Percentiles rank a stretch among this genome's conserved stretches.
Evolutionary conservation across 805 yeast genomes (phyloP).

Genomic region (Candida yuanshanica): DNA sequence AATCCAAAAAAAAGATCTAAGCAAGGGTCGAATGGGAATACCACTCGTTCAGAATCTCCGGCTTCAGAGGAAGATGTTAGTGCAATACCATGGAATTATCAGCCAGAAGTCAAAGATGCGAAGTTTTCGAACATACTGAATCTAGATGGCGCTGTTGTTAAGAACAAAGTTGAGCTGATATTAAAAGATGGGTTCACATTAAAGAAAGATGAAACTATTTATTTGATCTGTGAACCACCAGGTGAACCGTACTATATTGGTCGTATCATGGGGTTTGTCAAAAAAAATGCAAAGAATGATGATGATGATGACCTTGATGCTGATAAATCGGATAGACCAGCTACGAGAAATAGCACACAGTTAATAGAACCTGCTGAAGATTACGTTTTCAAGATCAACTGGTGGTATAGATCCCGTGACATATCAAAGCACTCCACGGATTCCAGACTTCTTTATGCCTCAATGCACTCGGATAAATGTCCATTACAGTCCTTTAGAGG

Average conservation of each 20-base stretch:
- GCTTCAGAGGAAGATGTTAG: constrained; percentile 5
- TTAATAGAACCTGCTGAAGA: constrained; percentile 42
- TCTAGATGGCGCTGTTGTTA: constrained; percentile 33
- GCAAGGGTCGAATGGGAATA: not conserved
- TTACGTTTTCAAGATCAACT: constrained; percentile 66
- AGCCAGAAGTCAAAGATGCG: constrained; percentile 13
- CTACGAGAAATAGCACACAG: constrained; percentile 2
- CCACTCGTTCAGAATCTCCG: constrained; percentile 10
- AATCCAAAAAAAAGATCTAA: constrained; percentile 1
- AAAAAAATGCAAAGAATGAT: constrained; percentile 26
- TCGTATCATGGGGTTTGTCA: constrained; percentile 66
- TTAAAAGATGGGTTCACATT: constrained; percentile 19
- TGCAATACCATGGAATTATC: constrained; percentile 19
- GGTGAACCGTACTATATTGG: constrained; percentile 94
- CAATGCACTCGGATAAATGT: constrained; percentile 81
- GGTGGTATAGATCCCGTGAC: constrained; percentile 89
- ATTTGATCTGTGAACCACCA: constrained; percentile 86
- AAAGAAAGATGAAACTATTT: constrained; percentile 52
- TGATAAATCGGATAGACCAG: constrained; percentile 12
- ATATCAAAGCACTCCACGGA: constrained; percentile 63
- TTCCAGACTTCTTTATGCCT: constrained; percentile 72
- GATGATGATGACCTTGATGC: constrained; percentile 14
- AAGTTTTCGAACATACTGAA: constrained; percentile 32
- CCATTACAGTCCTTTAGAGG: constrained; percentile 77
- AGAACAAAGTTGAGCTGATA: constrained; percentile 16